Evolutionary conservation across 1,284 basidiomycete genomes (phyloP), one percentile per base, ranked within the genome.

Genomic region (Rhodofomes roseus): DNA sequence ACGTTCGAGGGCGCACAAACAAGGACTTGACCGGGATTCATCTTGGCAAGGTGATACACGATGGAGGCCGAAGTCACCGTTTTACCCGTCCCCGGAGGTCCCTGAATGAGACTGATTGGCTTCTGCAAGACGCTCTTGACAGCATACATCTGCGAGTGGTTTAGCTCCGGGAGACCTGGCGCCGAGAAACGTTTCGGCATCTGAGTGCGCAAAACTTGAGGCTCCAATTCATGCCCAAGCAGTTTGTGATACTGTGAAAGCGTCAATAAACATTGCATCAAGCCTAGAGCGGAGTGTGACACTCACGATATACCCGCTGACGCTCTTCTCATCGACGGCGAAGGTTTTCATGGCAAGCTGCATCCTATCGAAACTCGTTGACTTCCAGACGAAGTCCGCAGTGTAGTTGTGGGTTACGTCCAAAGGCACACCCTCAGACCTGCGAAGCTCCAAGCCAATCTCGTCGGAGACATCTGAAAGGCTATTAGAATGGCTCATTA

Each of bases 41-140:
- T 99, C 79, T 98, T 98, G 57, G 95, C 95, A 8, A 99, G 88
- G 74, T 99, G 97, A 73, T 99, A 95, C 46, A 99, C 96, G 68
- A 98, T 96, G 1, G 97, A 98, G 5, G 97, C 97, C n/a, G 96
- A 98, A 0, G 97, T 99, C 59, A 99, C 97, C 0, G 97, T 99
- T 79, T 99, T 99, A 48, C 97, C 97, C 0, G 97, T 99, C 43
- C 97, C 97, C 14, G 97, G 97, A 27, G 97, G 97, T 20, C 97
- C 97, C 80, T 98, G 95, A 68, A 99, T 99, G 59, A 99, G 82
- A 70, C 93, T 95, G 60, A 99, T 84, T n/a, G 96, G 97, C 75
- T 98, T 98, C 75, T 99, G 96, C 20, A 99, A 79, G 4, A 99
- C 97, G 64, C 93, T 95, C 79, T 98, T 99, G 71, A 99, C 97